Base-by-base conservation (phyloP, 306 rosid genomes). In the Bauhinia variegata region DNA sequence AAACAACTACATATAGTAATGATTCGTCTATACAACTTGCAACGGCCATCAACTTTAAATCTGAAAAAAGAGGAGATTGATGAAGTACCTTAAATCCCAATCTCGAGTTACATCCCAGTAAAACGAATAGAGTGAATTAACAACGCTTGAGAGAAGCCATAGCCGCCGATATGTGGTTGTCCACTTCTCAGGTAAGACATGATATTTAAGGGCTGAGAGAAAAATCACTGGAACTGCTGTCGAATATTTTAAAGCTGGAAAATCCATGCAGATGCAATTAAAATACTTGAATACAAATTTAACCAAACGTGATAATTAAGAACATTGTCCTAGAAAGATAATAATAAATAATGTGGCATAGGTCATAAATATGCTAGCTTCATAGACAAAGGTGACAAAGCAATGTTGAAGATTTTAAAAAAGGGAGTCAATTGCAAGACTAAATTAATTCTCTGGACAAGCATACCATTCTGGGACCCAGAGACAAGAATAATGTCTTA, bases 21-120 rank as follows among this genome's bases (percentile, higher is more conserved):
- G 3, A 53, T 38, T 47, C 4, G 38, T 46, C 52, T 57, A 13
- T 11, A 15, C 32, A 67, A 63, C 46, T 15, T 38, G 65, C 15
- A 39, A 73, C 18, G 47, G 6, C 10, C 37, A 51, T 18, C 41
- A 44, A 37, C 47, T 47, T 36, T 8, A 36, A 68, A 65, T 44
- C 33, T 58, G 23, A 69, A 49, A 28, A 52, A 70, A 67, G 69
- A 62, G 64, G 32, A 56, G 33, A 48, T 34, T 65, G 7, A 44
- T 47, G 36, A 31, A 60, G 70, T 83, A 95, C 99, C 97, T 90
- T 84, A 91, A 70, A 86, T 90, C 97, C 99, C 99, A 95, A 85
- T 95, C 99, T 74, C 92, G 85, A 58, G 93, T 95, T 72, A 95
- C 84, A 65, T 95, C 99, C 99, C 97, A 90, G 87, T 95, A 95